phyloP scores from a whole-genome alignment of 2,329 filamentous ascomycete species.

The Ophiostoma quercus region DNA sequence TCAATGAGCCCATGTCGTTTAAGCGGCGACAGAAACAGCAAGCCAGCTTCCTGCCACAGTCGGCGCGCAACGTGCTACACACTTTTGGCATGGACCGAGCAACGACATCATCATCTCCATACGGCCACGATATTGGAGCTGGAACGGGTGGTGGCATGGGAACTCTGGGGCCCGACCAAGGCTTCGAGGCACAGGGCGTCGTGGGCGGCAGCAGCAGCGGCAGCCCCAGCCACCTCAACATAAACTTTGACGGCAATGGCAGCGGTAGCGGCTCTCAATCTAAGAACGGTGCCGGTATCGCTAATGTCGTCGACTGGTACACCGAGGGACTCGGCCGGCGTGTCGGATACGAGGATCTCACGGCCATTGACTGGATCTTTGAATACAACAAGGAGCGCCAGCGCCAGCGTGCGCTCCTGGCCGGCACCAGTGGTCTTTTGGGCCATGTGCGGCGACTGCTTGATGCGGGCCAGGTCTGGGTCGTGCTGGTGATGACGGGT shows the following conservation, averaged over 20 bases:
- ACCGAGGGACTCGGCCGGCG: slow-evolving; percentile 76
- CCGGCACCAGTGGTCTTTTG: slow-evolving; percentile 62
- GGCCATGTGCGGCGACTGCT: slow-evolving; percentile 68
- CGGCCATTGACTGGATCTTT: slow-evolving; percentile 99
- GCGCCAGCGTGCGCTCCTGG: slow-evolving; percentile 69
- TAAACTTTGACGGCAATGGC: not conserved
- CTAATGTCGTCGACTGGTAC: slow-evolving; percentile 67
- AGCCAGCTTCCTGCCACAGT: slow-evolving; percentile 42
- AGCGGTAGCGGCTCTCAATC: not conserved
- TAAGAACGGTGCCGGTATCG: not conserved
- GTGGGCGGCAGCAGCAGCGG: slow-evolving; percentile 11
- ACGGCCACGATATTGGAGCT: not conserved
- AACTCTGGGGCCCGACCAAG: slow-evolving; percentile 9
- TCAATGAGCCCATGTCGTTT: slow-evolving; percentile 58
- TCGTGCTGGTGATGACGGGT: slow-evolving; percentile 80
- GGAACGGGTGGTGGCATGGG: slow-evolving; percentile 7
- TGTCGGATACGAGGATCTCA: slow-evolving; percentile 92
- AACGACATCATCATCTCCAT: not conserved
- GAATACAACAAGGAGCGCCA: slow-evolving; percentile 96
- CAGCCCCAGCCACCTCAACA: not conserved
- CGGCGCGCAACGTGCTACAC: slow-evolving; percentile 44
- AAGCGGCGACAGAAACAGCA: slow-evolving; percentile 59
- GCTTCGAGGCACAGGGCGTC: slow-evolving; percentile 22
- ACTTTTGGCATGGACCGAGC: slow-evolving; percentile 34
- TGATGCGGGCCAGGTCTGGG: slow-evolving; percentile 87